These are phyloP conservation scores for Verticillium longisporum DNA, from an alignment of 2,329 filamentous ascomycete genomes.

Conservation along the genomic window DNA sequence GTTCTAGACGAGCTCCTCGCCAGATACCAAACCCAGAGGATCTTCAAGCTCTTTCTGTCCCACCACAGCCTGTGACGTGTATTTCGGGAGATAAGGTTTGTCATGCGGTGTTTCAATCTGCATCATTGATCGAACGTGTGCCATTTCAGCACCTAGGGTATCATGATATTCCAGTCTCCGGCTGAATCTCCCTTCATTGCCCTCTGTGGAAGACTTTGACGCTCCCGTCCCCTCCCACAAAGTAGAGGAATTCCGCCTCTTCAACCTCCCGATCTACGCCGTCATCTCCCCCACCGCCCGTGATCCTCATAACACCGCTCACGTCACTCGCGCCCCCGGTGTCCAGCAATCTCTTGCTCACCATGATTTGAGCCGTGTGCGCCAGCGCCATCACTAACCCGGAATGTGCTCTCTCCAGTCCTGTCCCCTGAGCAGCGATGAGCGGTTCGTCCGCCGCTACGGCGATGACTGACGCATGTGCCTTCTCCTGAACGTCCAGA, in stretches of 20 bases:
- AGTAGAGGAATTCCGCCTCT: conserved; percentile 73
- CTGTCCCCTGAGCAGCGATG: conserved; percentile 51
- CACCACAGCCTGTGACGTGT: too few relatives aligned
- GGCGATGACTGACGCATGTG: conserved; percentile 60
- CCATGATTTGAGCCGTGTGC: conserved; percentile 66
- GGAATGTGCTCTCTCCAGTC: conserved; percentile 63
- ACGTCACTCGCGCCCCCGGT: conserved; percentile 88
- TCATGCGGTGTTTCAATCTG: not conserved
- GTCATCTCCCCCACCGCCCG: conserved; percentile 39
- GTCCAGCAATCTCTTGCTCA: conserved; percentile 70
- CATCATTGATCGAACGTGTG: not conserved
- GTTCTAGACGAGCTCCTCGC: not conserved
- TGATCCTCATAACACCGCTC: conserved; percentile 77
- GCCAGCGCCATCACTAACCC: conserved; percentile 64
- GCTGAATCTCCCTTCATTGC: conserved; percentile 26
- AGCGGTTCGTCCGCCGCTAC: conserved; percentile 70
- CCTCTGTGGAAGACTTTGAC: conserved; percentile 83
- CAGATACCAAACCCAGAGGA: not conserved
- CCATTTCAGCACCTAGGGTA: not conserved
- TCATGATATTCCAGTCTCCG: not conserved
- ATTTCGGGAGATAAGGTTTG: not conserved
- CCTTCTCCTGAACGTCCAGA: conserved; percentile 53
- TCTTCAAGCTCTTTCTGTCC: not conserved
- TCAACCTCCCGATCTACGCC: conserved; percentile 25
- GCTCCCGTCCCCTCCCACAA: conserved; percentile 69